A percentile compares a stretch with the other conserved stretches of the same genome.
Conservation (phyloP, 148 eudicot genomes). For the Cornus controversa region DNA sequence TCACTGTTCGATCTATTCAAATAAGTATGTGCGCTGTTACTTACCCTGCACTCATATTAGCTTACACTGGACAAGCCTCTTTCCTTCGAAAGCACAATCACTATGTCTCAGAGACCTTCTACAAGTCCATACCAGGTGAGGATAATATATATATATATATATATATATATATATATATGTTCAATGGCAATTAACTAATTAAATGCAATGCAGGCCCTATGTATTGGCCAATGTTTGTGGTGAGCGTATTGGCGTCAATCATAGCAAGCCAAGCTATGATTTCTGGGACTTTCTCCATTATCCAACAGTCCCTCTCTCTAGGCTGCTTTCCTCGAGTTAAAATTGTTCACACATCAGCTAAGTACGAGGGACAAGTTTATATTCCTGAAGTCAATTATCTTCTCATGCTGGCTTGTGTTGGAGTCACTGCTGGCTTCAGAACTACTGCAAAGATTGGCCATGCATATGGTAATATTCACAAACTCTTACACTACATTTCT, state of each 20-base stretch:
- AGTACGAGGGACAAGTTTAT: slow-evolving; percentile 49
- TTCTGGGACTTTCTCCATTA: slow-evolving; percentile 39
- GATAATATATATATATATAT: no score
- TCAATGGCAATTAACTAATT: no score
- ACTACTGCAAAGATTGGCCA: slow-evolving; percentile 32
- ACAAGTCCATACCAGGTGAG: slow-evolving; percentile 31
- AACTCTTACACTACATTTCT: no score
- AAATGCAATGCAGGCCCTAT: slow-evolving; percentile 23
- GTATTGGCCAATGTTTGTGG: slow-evolving; percentile 58
- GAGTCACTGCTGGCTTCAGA: slow-evolving; percentile 33
- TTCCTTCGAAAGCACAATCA: slow-evolving; percentile 31
- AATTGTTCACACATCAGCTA: slow-evolving; percentile 41
- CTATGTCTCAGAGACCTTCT: slow-evolving; percentile 29
- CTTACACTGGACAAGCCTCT: slow-evolving; percentile 40
- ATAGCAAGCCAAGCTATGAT: slow-evolving; percentile 55
- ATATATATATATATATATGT: no score
- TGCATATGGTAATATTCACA: slow-evolving; percentile 57
- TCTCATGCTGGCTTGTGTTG: slow-evolving; percentile 40
- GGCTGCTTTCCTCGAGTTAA: slow-evolving; percentile 53
- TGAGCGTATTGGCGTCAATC: slow-evolving; percentile 38
- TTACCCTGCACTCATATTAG: slow-evolving; percentile 37
- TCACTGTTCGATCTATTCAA: slow-evolving; percentile 25
- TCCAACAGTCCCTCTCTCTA: slow-evolving; percentile 45
- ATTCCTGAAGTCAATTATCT: slow-evolving; percentile 42
- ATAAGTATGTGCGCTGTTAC: slow-evolving; percentile 30